Conservation (phyloP, 2,329 filamentous ascomycete genomes). For the Purpureocillium takamizusanense region DNA sequence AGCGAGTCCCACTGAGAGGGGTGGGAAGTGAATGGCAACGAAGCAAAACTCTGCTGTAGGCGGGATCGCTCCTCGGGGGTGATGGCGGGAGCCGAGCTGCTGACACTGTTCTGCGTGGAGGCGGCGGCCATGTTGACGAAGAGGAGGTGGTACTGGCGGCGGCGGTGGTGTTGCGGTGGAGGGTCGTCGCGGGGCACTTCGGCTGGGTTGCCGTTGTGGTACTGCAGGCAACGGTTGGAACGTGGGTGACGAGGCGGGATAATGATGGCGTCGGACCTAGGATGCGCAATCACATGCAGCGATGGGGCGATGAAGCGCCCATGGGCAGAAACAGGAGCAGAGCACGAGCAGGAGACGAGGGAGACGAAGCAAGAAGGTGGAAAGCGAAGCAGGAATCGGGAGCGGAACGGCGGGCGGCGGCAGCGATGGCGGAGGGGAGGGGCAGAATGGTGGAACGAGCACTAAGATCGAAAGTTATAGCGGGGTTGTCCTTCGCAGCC, state of each 20-base stretch:
- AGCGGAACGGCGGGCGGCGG: too few species aligned
- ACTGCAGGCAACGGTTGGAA: too few species aligned
- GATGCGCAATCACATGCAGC: neutral
- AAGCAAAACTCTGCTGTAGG: constrained; percentile 25
- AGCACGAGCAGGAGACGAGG: neutral
- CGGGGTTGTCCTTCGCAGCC: too few species aligned
- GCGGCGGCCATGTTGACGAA: constrained; percentile 11
- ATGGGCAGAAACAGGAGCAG: neutral
- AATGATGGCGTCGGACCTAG: too few species aligned
- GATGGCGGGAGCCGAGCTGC: constrained; percentile 24
- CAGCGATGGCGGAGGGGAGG: neutral
- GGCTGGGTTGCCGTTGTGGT: too few species aligned
- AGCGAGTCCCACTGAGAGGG: constrained; percentile 35
- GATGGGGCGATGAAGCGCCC: neutral
- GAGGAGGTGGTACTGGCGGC: constrained; percentile 1
- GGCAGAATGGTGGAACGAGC: too few species aligned
- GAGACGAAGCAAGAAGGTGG: neutral
- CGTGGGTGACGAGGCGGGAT: too few species aligned
- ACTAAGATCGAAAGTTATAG: too few species aligned
- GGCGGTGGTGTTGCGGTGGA: neutral
- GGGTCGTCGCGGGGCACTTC: neutral
- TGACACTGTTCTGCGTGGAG: constrained; percentile 5
- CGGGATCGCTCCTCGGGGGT: constrained; percentile 13
- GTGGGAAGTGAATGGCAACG: constrained; percentile 23
- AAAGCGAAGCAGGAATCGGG: neutral